phyloP scores from a whole-genome alignment of 2,329 filamentous ascomycete genomes.

The Penicillium sp. region DNA sequence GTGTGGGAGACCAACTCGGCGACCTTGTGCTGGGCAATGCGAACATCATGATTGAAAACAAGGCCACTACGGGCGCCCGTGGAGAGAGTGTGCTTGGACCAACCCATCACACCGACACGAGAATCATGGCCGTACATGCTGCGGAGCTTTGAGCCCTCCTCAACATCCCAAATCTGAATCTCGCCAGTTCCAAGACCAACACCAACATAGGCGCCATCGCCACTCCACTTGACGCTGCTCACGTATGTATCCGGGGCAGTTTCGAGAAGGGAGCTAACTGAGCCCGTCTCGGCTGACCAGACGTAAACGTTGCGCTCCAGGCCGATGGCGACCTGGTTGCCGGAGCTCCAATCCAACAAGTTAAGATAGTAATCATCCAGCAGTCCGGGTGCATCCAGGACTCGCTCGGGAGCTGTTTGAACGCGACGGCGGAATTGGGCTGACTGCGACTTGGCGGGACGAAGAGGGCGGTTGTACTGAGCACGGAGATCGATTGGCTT shows the following conservation, averaged over 20 bases:
- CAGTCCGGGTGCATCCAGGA: constrained; percentile 92
- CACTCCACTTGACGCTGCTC: constrained; percentile 98
- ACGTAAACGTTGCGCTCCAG: constrained; percentile 97
- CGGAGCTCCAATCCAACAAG: constrained; percentile 95
- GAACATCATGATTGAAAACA: constrained; percentile 98
- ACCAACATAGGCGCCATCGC: constrained; percentile 93
- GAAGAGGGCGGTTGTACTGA: constrained; percentile 97
- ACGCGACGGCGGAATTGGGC: constrained; percentile 91
- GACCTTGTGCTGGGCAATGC: constrained; percentile 95
- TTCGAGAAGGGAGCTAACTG: constrained; percentile 86
- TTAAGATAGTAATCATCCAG: constrained; percentile 99
- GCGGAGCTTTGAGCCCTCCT: constrained; percentile 91
- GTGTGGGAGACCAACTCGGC: constrained; percentile 97
- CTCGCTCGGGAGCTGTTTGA: constrained; percentile 91
- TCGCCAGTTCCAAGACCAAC: constrained; percentile 94
- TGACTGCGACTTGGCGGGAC: constrained; percentile 71
- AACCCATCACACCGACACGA: constrained; percentile 96
- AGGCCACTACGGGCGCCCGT: constrained; percentile 93
- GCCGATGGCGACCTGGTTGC: constrained; percentile 97
- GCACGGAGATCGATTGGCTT: constrained; percentile 97
- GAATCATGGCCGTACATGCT: constrained; percentile 99
- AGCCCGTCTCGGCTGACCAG: constrained; percentile 94
- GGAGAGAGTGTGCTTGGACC: constrained; percentile 97
- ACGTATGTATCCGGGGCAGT: constrained; percentile 90
- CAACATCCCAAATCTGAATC: constrained; percentile 98